Conservation (phyloP, 75 land plant genomes). For the Cupressus sempervirens region DNA sequence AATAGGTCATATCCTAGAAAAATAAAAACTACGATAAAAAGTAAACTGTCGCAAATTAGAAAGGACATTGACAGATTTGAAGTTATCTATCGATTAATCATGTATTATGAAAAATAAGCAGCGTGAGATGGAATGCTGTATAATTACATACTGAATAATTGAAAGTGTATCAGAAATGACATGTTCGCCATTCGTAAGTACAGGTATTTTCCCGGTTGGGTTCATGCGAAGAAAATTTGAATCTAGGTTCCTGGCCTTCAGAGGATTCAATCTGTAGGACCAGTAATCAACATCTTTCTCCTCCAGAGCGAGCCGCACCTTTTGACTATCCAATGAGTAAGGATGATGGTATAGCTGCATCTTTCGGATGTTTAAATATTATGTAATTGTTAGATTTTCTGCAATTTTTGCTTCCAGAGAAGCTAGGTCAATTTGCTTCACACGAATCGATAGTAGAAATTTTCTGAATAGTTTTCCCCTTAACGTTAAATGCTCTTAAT, state of each 20-base stretch:
- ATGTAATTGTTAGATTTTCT: neutral
- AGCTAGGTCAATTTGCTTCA: neutral
- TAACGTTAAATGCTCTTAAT: neutral
- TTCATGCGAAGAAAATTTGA: slow-evolving; percentile 72
- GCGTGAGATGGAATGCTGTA: neutral
- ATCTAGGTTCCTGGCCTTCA: slow-evolving; percentile 86
- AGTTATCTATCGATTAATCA: too few relatives aligned
- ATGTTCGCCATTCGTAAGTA: slow-evolving; percentile 74
- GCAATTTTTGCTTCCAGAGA: neutral
- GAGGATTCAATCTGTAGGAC: slow-evolving; percentile 78
- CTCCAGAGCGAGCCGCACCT: slow-evolving; percentile 81
- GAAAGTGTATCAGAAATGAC: slow-evolving; percentile 62
- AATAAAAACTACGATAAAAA: too few relatives aligned
- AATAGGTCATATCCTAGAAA: neutral
- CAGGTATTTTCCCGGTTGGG: slow-evolving; percentile 75
- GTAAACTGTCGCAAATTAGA: neutral
- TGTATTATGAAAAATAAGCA: neutral
- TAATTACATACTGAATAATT: slow-evolving; percentile 65
- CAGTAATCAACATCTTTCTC: slow-evolving; percentile 85
- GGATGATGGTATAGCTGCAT: slow-evolving; percentile 99
- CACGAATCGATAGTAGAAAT: neutral
- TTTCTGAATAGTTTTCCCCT: neutral
- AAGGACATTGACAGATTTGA: neutral
- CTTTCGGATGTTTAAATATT: neutral
- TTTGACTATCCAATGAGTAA: slow-evolving; percentile 87